Evolutionary conservation across 306 rosid species (phyloP).

Genomic region (Acacia confusa): DNA sequence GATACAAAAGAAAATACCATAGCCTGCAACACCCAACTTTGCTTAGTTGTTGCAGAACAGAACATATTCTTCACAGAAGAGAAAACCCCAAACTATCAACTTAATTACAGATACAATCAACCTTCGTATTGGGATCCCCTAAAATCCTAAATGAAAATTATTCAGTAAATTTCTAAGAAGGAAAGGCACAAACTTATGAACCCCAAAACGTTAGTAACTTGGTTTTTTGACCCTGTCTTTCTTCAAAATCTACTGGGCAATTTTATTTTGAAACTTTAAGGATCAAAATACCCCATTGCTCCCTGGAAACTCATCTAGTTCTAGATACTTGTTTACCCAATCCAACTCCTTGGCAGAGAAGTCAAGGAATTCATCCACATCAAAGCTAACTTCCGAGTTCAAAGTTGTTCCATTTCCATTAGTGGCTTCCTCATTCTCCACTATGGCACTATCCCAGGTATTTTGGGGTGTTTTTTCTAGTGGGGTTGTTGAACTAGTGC

Average conservation of each 20-base stretch:
- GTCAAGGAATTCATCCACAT: conserved; percentile 54
- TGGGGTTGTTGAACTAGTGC: conserved; percentile 2
- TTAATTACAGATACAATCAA: background rate
- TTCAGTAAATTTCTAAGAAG: background rate
- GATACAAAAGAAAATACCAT: background rate
- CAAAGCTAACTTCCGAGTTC: conserved; percentile 36
- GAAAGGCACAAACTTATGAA: background rate
- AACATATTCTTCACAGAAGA: background rate
- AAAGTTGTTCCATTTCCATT: conserved; percentile 3
- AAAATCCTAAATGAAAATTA: background rate
- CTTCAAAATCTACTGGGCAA: background rate
- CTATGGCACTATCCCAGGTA: conserved; percentile 9
- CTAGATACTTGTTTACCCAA: conserved; percentile 56
- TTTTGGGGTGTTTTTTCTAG: conserved; percentile 24
- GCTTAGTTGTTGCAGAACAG: too few relatives aligned
- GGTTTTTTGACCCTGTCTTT: background rate
- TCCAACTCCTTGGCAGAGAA: conserved; percentile 45
- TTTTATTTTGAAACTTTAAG: background rate
- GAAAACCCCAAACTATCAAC: background rate
- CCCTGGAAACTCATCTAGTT: conserved; percentile 39
- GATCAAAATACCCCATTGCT: background rate
- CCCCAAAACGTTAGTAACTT: background rate
- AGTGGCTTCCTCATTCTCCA: conserved; percentile 11
- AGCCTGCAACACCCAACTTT: too few relatives aligned
- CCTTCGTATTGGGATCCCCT: background rate